Conservation (phyloP, 2,329 filamentous ascomycete species). For the Tolypocladium guangdongense region DNA sequence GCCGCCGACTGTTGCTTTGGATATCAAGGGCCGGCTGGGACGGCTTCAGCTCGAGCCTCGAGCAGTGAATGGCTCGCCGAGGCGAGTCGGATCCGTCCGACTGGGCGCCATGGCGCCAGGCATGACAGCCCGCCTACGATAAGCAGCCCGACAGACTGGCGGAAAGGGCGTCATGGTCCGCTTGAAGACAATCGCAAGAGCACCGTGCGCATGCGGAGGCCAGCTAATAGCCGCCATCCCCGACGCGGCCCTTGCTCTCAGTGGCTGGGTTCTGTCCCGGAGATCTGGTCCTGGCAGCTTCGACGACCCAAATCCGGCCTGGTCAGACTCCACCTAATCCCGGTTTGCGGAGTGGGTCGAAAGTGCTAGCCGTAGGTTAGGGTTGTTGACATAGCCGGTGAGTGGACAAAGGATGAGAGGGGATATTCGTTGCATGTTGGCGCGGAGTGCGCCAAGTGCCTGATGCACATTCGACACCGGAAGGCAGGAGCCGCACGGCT, state of each 20-base stretch:
- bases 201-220: not conserved
- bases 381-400: too few relatives aligned
- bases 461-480: too few relatives aligned
- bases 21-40: not conserved
- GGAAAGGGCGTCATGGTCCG: not conserved
- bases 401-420: not conserved
- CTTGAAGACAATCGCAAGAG: not conserved
- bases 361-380: too few relatives aligned
- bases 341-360: not conserved
- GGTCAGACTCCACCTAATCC: not conserved
- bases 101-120: not conserved
- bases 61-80: not conserved
- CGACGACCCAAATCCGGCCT: slow-evolving; percentile 16
- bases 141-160: too few relatives aligned
- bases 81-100: not conserved
- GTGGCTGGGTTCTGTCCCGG: slow-evolving; percentile 11
- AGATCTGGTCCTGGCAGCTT: slow-evolving; percentile 24
- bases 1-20: not conserved
- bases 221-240: not conserved
- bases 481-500: not conserved
- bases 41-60: not conserved
- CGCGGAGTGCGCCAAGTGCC: too few relatives aligned
- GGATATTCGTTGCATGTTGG: too few relatives aligned
- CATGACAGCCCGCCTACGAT: too few relatives aligned
- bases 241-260: not conserved